Conservation (phyloP, 495 filamentous ascomycete genomes). For the Aspergillus ostianus region DNA sequence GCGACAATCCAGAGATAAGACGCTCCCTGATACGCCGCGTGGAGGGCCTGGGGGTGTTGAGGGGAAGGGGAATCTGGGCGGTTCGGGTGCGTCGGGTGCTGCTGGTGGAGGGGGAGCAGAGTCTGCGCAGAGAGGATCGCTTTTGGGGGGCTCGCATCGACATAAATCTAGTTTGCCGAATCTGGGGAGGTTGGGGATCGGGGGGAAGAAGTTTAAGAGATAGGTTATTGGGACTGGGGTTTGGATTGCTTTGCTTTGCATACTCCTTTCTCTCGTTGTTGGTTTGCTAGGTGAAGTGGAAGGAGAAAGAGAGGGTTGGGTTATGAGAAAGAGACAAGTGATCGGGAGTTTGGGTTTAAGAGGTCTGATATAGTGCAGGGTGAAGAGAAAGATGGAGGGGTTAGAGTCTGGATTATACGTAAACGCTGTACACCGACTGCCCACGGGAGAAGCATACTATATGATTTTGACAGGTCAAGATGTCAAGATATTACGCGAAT, state of each 20-base stretch:
- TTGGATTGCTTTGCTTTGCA: neutral
- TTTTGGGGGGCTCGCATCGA: conserved; percentile 47
- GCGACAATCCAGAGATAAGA: conserved; percentile 41
- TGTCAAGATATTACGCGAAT: neutral
- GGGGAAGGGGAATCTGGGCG: too few relatives aligned
- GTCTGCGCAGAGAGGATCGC: conserved; percentile 26
- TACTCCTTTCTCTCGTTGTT: neutral
- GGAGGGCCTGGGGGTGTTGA: too few relatives aligned
- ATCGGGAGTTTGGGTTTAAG: neutral
- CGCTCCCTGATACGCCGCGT: conserved; percentile 42
- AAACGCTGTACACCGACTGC: neutral
- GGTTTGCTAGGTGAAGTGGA: neutral
- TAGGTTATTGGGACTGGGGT: conserved; percentile 24
- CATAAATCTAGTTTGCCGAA: conserved; percentile 65
- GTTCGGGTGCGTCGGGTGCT: too few relatives aligned
- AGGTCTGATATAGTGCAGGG: neutral
- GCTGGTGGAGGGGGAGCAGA: conserved; percentile 5
- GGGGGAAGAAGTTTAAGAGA: conserved; percentile 53
- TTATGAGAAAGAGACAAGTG: neutral
- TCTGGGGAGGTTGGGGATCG: conserved; percentile 68
- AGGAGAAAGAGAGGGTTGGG: neutral
- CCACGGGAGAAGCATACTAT: neutral
- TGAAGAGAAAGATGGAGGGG: neutral
- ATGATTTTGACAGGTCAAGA: neutral
- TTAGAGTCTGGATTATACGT: neutral